phyloP scores from a whole-genome alignment of 1,139 yeast species.

The Candida pseudoviswanathii region DNA sequence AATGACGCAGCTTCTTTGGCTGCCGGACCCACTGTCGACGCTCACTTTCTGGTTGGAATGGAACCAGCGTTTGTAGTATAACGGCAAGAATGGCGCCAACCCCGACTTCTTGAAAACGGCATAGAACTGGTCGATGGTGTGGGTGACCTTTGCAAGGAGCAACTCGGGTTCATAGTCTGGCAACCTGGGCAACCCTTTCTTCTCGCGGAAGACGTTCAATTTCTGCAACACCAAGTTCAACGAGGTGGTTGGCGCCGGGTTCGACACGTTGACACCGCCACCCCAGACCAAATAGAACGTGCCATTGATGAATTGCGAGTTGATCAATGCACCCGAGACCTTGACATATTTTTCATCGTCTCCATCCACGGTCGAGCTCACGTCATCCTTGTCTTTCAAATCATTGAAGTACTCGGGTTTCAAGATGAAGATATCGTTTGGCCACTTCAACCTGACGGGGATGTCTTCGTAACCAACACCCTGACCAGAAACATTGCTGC shows the following conservation, averaged over 20 bases:
- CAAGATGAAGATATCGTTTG: conserved; percentile 84
- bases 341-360: conserved; percentile 62
- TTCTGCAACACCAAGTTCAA: conserved; percentile 67
- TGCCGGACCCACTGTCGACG: conserved; percentile 50
- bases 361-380: conserved; percentile 40
- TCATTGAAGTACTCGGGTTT: conserved; percentile 57
- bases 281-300: conserved; percentile 75
- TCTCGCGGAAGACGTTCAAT: conserved; percentile 53
- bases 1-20: conserved; percentile 54
- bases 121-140: conserved; percentile 63
- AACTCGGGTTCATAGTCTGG: conserved; percentile 60
- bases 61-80: conserved; percentile 84
- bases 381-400: conserved; percentile 31
- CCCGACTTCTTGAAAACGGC: conserved; percentile 64
- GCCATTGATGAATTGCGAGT: conserved; percentile 65
- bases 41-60: conserved; percentile 71
- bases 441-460: conserved; percentile 92
- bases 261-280: conserved; percentile 81
- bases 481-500: conserved; percentile 41
- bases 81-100: conserved; percentile 64
- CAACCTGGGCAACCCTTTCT: conserved; percentile 42
- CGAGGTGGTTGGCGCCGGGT: conserved; percentile 91
- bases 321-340: conserved; percentile 82
- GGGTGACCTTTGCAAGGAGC: conserved; percentile 70
- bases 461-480: conserved; percentile 66